A percentile compares a stretch with the other conserved stretches of the same genome.
Conservation (phyloP, 371 early-diverging fungal genomes). For the Mucor saturninus region DNA sequence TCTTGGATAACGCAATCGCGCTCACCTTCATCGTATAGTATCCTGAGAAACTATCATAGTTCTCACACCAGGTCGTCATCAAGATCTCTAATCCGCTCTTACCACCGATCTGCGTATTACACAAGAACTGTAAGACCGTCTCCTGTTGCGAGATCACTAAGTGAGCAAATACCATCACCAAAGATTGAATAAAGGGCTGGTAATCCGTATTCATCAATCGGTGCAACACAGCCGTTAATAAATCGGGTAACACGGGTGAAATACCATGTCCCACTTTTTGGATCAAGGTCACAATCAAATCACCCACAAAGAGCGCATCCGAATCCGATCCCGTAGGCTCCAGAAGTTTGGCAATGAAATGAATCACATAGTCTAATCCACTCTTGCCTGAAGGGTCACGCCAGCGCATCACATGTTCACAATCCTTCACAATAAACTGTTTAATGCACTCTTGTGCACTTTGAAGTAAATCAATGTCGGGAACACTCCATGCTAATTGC, state of each 20-base stretch:
- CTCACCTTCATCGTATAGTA: conserved; percentile 80
- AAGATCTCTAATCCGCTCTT: conserved; percentile 71
- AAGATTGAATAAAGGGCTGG: conserved; percentile 82
- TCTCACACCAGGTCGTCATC: conserved; percentile 77
- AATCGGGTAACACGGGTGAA: conserved; percentile 74
- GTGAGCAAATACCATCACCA: conserved; percentile 89
- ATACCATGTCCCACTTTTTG: conserved; percentile 77
- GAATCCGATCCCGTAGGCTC: conserved; percentile 79
- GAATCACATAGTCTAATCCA: conserved; percentile 81
- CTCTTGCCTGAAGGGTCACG: conserved; percentile 65
- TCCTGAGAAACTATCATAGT: conserved; percentile 77
- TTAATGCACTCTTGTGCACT: conserved; percentile 73
- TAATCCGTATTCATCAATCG: conserved; percentile 75
- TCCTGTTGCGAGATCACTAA: conserved; percentile 74
- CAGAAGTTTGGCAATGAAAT: conserved; percentile 79
- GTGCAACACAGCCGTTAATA: conserved; percentile 74
- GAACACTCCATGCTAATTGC: conserved; percentile 65
- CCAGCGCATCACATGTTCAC: conserved; percentile 68
- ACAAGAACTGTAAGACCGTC: conserved; percentile 72
- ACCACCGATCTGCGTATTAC: conserved; percentile 54
- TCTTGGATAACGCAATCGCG: conserved; percentile 77
- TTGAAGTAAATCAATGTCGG: conserved; percentile 64
- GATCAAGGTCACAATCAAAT: conserved; percentile 81
- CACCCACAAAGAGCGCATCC: conserved; percentile 87
- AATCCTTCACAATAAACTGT: conserved; percentile 66